phyloP scores from a whole-genome alignment of 331 rosid species.

The Spiraea crenata region DNA sequence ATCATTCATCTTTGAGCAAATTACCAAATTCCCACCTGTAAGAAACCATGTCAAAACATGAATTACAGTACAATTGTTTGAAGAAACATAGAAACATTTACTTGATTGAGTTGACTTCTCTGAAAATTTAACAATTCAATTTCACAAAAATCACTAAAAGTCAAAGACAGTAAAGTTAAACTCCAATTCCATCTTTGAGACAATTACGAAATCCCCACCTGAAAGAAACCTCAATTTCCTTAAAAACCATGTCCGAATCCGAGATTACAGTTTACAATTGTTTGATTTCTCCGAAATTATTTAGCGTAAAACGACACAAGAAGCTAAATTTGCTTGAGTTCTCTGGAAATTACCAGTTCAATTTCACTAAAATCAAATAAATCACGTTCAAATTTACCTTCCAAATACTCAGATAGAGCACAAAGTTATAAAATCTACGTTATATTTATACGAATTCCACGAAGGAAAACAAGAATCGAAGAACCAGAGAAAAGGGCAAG shows the following conservation, averaged over 20 bases:
- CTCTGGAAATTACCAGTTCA: neutral
- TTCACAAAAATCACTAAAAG: neutral
- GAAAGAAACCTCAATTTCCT: slow-evolving; percentile 2
- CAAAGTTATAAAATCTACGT: too few species aligned
- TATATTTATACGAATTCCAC: too few species aligned
- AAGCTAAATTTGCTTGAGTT: neutral
- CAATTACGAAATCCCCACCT: neutral
- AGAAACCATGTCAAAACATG: neutral
- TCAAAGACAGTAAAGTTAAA: too few species aligned
- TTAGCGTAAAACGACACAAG: too few species aligned
- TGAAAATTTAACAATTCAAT: neutral
- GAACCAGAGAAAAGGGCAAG: neutral
- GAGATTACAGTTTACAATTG: neutral
- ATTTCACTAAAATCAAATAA: neutral
- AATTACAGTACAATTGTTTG: neutral
- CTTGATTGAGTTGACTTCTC: neutral
- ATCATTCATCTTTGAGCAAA: slow-evolving; percentile 18
- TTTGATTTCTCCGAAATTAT: too few species aligned
- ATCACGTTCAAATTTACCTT: too few species aligned
- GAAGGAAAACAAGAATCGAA: neutral
- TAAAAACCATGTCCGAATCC: neutral
- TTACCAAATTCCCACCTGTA: neutral
- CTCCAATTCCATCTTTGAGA: neutral
- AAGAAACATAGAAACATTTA: neutral
- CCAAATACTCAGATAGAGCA: too few species aligned